These are phyloP conservation scores for Adansonia rubrostipa DNA, from an alignment of 441 rosid genomes.

Conservation along the genomic window DNA sequence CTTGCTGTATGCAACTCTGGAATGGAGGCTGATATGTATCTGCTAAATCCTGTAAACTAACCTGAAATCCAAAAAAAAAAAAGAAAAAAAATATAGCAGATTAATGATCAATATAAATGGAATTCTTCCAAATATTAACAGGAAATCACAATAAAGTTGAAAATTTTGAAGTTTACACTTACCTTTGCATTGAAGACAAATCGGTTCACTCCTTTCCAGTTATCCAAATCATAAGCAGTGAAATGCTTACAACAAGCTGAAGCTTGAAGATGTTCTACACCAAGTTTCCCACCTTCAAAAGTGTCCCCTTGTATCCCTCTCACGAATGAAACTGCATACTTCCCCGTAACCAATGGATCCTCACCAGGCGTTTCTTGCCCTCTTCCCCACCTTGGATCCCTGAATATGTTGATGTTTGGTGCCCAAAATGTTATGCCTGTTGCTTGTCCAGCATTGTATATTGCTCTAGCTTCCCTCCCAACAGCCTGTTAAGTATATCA, in stretches of 20 bases:
- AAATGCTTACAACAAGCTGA: conserved; percentile 96
- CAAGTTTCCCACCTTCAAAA: conserved; percentile 58
- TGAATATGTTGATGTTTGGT: conserved; percentile 82
- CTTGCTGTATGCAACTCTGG: conserved; percentile 70
- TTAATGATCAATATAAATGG: neutral
- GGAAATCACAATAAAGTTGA: neutral
- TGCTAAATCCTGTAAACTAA: conserved; percentile 68
- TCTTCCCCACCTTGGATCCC: conserved; percentile 97
- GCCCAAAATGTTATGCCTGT: conserved; percentile 84
- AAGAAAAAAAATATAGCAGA: neutral
- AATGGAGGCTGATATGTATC: conserved; percentile 90
- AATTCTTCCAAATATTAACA: neutral
- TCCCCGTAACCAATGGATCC: conserved; percentile 69
- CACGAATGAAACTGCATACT: conserved; percentile 71
- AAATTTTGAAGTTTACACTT: conserved; percentile 20
- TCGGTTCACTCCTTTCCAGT: conserved; percentile 75
- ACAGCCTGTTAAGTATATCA: conserved; percentile 41
- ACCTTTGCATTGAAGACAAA: conserved; percentile 73
- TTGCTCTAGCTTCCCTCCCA: conserved; percentile 80
- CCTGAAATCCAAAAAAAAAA: conserved; percentile 42
- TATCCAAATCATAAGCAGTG: conserved; percentile 84
- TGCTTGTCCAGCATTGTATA: conserved; percentile 79
- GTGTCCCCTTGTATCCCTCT: conserved; percentile 82
- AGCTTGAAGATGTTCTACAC: conserved; percentile 63
- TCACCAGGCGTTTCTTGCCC: conserved; percentile 87